These are phyloP conservation scores for Avicennia marina DNA, from an alignment of 257 asterid genomes.

Conservation along the genomic window DNA sequence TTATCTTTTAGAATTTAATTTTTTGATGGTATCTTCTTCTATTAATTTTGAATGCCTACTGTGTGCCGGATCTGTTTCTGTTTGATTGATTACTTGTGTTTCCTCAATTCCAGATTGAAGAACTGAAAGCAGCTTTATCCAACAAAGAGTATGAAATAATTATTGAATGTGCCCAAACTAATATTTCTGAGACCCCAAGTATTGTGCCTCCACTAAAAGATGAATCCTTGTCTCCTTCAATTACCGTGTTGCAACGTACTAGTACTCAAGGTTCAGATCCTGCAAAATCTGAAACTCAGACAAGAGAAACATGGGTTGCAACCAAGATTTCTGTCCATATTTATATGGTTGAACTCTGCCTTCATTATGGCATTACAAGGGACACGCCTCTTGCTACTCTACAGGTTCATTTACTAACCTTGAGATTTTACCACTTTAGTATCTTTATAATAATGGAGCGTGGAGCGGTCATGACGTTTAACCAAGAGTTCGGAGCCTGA, in stretches of 20 bases:
- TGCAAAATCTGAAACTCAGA: conserved; percentile 42
- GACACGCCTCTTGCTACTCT: conserved; percentile 90
- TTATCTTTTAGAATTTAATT: conserved; percentile 4
- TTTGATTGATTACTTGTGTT: conserved; percentile 1
- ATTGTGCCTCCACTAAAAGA: conserved; percentile 54
- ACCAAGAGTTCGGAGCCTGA: background rate
- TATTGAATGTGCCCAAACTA: conserved; percentile 79
- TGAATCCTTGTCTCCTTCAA: conserved; percentile 38
- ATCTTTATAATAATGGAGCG: background rate
- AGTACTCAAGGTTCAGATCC: conserved; percentile 34
- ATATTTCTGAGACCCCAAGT: conserved; percentile 83
- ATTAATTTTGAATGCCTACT: background rate
- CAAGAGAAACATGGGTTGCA: conserved; percentile 45
- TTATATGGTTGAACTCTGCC: conserved; percentile 76
- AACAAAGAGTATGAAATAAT: conserved; percentile 88
- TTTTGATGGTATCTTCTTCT: background rate
- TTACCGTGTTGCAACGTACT: conserved; percentile 38
- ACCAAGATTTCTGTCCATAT: conserved; percentile 66
- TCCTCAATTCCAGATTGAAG: conserved; percentile 59
- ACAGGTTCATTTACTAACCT: conserved; percentile 43
- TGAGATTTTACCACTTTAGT: conserved; percentile 6
- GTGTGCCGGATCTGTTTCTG: background rate
- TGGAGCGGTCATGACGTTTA: background rate
- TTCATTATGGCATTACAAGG: conserved; percentile 76
- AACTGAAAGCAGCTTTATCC: conserved; percentile 89